These are phyloP conservation scores for Periconia digitata DNA, from an alignment of 2,329 filamentous ascomycete genomes.

Conservation along the genomic window DNA sequence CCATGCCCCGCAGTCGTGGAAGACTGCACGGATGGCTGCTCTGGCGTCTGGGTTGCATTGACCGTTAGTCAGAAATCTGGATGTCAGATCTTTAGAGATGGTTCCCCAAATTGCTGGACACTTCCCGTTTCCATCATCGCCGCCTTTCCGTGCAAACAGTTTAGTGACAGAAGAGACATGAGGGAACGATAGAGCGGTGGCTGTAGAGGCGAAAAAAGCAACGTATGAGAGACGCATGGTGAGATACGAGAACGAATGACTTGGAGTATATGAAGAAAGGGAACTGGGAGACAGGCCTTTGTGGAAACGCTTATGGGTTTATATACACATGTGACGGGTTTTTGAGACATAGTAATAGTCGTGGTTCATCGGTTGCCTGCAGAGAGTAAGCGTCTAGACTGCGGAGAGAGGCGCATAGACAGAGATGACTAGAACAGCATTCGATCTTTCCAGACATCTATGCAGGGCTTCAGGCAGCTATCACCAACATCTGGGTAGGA, in stretches of 20 bases:
- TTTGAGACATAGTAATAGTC: too few species aligned
- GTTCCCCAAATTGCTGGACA: conserved; percentile 34
- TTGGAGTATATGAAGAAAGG: not conserved
- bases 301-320: not conserved
- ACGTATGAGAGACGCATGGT: conserved; percentile 19
- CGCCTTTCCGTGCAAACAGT: conserved; percentile 16
- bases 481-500: too few species aligned
- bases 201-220: conserved; percentile 17
- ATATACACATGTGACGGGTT: too few species aligned
- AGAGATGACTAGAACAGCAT: too few species aligned
- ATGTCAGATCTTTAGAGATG: conserved; percentile 31
- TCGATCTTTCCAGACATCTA: too few species aligned
- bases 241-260: not conserved
- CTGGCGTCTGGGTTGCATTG: conserved; percentile 36
- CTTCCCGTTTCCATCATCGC: conserved; percentile 3
- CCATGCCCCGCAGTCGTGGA: conserved; percentile 36
- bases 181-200: conserved; percentile 19
- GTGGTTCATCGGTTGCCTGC: too few species aligned
- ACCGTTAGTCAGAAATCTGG: conserved; percentile 22
- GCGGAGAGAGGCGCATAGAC: too few species aligned
- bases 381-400: too few species aligned
- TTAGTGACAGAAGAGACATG: conserved; percentile 9
- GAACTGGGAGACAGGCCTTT: not conserved
- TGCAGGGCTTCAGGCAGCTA: too few species aligned
- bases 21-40: conserved; percentile 37